These are phyloP conservation scores for Termitomyces sp. DNA, from an alignment of 768 basidiomycete genomes.

Conservation along the genomic window DNA sequence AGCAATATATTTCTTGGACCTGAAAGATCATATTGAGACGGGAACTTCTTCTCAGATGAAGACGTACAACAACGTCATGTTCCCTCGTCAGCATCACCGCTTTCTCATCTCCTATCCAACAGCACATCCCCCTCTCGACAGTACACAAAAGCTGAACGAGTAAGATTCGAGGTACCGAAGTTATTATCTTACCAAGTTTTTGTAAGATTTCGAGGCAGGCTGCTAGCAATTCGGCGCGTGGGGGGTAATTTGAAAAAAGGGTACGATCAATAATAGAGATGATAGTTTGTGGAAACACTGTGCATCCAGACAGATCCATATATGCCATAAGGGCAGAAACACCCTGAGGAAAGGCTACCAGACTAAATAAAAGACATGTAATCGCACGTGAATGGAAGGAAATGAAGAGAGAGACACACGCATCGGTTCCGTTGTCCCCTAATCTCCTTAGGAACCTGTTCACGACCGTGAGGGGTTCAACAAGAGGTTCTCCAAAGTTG, in stretches of 20 bases:
- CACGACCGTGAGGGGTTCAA: constrained; percentile 18
- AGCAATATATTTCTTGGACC: constrained; percentile 38
- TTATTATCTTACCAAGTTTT: constrained; percentile 27
- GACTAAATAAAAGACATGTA: constrained; percentile 10
- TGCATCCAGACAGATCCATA: constrained; percentile 15
- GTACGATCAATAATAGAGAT: constrained; percentile 23
- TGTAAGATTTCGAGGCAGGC: constrained; percentile 32
- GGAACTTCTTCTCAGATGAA: background rate
- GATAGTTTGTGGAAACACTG: constrained; percentile 17
- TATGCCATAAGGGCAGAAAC: constrained; percentile 18
- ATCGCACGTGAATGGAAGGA: background rate
- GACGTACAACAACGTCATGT: constrained; percentile 43
- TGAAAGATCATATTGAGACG: constrained; percentile 7
- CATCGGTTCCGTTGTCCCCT: constrained; percentile 11
- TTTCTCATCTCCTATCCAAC: constrained; percentile 49
- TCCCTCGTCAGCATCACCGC: constrained; percentile 35
- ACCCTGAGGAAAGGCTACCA: constrained; percentile 18
- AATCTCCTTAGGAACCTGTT: constrained; percentile 23
- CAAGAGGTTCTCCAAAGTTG: constrained; percentile 11
- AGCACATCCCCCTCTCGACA: constrained; percentile 33
- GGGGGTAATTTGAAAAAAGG: constrained; percentile 30
- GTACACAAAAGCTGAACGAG: constrained; percentile 29
- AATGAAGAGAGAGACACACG: constrained; percentile 5
- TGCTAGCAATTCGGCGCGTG: constrained; percentile 19
- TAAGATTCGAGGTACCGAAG: constrained; percentile 17